Base-by-base conservation (phyloP, 495 filamentous ascomycete genomes). In the Aspergillus asperescens region DNA sequence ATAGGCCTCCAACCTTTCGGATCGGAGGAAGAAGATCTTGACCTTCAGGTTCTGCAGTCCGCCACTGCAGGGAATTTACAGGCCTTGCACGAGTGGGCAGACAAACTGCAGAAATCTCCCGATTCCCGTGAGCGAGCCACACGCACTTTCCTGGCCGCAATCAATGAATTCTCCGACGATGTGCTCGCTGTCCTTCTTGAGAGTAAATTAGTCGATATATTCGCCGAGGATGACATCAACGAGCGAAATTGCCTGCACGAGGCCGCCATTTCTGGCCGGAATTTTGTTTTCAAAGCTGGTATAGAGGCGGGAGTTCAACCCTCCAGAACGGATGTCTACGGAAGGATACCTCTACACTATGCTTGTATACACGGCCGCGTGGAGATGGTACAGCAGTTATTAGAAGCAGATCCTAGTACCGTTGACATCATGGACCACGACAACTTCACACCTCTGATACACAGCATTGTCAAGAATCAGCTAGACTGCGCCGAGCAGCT, bases 221-320 rank as follows among this genome's bases (percentile, higher is more conserved):
- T 87, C 53, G 88, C 86, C 0, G 87, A 92, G 58, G 94, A 98
- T 62, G 91, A 97, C 60, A 96, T 98, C 62, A 98, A 97, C 62
- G 90, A 96, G 62, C 79, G 93, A 28, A 97, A 96, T 62, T 95
- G 90, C 62, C 77, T 98, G 32, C 93, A 98, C 55, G 91, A 97
- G 69, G 90, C 93, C 5, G 84, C 90, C 7, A 95, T 96, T 13
- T 92, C 90, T 46, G 90, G 89, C 6, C 87, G 88, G 56, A 65
- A 78, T 5, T 83, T 86, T 55, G 85, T 96, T 35, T 74, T 97
- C 47, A 71, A 81, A 32, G 81, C 85, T 31, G 90, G 88, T 6
- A 75, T 97, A 23, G 64, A 77, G 6, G 77, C 75, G 13, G 79
- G 77, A 2, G 86, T 97, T 8, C 83, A 90, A 61, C 81, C 88